Percentiles rank a stretch among this genome's conserved stretches.
phyloP scores from a whole-genome alignment of 2,329 filamentous ascomycete species.

The Gnomoniopsis smithogilvyi region DNA sequence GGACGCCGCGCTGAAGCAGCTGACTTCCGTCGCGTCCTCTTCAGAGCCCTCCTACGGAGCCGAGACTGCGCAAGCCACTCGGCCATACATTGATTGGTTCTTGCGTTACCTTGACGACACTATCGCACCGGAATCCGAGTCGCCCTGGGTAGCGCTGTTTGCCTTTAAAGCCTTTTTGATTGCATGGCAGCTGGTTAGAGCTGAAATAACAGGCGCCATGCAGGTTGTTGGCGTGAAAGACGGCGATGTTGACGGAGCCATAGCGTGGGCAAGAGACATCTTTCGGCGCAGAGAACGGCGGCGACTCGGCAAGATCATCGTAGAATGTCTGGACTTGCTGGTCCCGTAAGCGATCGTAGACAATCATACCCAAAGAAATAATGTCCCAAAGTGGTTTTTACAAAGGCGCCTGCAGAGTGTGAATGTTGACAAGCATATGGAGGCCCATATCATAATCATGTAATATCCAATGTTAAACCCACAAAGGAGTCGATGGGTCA shows the following conservation, averaged over 20 bases:
- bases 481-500: too few relatives aligned
- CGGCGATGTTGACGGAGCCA: constrained; percentile 27
- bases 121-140: constrained; percentile 25
- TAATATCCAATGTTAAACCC: too few relatives aligned
- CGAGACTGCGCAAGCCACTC: constrained; percentile 27
- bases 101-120: constrained; percentile 31
- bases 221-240: constrained; percentile 28
- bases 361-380: too few relatives aligned
- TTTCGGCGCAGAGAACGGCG: constrained; percentile 29
- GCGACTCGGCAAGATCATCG: constrained; percentile 30
- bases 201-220: constrained; percentile 30
- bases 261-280: constrained; percentile 29
- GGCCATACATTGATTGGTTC: constrained; percentile 37
- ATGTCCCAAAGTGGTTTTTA: too few relatives aligned
- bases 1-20: constrained; percentile 31
- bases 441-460: too few relatives aligned
- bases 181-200: constrained; percentile 34
- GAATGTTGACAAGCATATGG: too few relatives aligned
- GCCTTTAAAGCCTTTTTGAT: constrained; percentile 39
- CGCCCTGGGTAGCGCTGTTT: constrained; percentile 37
- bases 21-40: constrained; percentile 28
- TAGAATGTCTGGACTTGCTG: constrained; percentile 28
- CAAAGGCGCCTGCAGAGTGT: too few relatives aligned
- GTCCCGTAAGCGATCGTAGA: not conserved
- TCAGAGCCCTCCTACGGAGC: constrained; percentile 30